Base-by-base conservation (phyloP, 306 rosid species). In the Cucumis cinereus region DNA sequence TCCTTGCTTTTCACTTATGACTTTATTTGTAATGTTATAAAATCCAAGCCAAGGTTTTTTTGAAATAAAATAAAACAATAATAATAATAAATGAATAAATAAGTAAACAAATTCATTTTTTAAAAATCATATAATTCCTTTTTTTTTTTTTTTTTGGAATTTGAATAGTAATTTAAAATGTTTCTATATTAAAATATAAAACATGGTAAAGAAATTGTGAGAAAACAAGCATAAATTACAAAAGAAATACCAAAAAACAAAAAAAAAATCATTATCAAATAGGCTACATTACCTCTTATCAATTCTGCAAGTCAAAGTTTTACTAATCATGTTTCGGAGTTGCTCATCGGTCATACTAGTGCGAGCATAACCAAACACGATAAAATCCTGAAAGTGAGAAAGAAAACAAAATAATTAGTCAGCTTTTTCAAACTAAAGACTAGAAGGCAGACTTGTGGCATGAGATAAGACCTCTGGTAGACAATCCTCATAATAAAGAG, bases 241-340 rank as follows among this genome's bases (percentile, higher is more conserved):
- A 45, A 12, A 45, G 35, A 30, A 30, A 30, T 30, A 4, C 52
- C 52, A 45, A 45, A 45, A 45, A 45, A 45, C 52, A 45, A 45
- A 38, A 45, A 45, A 4, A 8, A 45, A 47, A 50, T 50, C 55
- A 16, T 50, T 50, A 16, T 50, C 55, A 50, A 50, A 50, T 8
- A 1, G 8, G 55, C 7, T 15, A 24, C 11, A 30, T 58, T 73
- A 91, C 98, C 97, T 91, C 89, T 91, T 73, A 79, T 94, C 91
- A 74, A 94, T 90, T 88, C 97, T 89, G 94, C 98, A 91, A 64
- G 97, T 91, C 81, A 94, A 80, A 40, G 98, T 94, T 81, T 28
- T 43, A 87, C 98, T 90, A 52, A 94, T 87, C 87, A 85, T 85
- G 85, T 85, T 90, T 86, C 96, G 85, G 73, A 94, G 85, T 71